These are phyloP conservation scores for Drosera capensis DNA, from an alignment of 148 eudicot genomes.

Conservation along the genomic window DNA sequence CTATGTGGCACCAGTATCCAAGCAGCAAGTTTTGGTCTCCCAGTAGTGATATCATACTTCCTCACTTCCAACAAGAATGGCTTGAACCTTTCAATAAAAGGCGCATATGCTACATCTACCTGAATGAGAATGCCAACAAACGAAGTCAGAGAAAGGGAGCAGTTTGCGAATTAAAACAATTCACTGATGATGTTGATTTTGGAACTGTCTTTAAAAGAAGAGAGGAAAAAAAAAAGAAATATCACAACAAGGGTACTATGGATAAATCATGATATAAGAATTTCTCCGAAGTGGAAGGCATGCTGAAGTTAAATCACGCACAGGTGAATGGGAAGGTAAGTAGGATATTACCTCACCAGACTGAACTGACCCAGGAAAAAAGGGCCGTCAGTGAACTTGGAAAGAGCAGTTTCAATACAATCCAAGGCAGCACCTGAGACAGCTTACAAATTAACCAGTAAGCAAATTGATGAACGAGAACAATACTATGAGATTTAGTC, in stretches of 20 bases:
- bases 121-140: constrained; percentile 3
- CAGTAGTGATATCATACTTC: constrained; percentile 44
- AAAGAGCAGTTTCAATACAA: constrained; percentile 43
- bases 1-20: too few species aligned
- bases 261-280: background rate
- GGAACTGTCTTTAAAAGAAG: too few species aligned
- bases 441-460: constrained; percentile 3
- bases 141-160: background rate
- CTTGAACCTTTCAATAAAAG: constrained; percentile 59
- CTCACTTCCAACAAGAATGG: constrained; percentile 44
- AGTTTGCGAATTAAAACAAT: background rate
- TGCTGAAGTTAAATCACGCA: background rate
- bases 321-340: background rate
- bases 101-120: constrained; percentile 80
- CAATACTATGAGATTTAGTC: background rate
- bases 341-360: constrained; percentile 26
- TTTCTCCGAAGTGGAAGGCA: background rate
- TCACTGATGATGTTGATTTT: too few species aligned
- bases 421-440: constrained; percentile 49
- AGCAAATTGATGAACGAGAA: background rate
- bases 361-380: constrained; percentile 51
- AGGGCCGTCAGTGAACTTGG: constrained; percentile 46
- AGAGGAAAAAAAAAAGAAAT: background rate
- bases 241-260: background rate
- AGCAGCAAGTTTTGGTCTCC: constrained; percentile 41